Evolutionary conservation across 371 early-diverging fungal genomes (phyloP).

Genomic region (Haplosporangium sp.): DNA sequence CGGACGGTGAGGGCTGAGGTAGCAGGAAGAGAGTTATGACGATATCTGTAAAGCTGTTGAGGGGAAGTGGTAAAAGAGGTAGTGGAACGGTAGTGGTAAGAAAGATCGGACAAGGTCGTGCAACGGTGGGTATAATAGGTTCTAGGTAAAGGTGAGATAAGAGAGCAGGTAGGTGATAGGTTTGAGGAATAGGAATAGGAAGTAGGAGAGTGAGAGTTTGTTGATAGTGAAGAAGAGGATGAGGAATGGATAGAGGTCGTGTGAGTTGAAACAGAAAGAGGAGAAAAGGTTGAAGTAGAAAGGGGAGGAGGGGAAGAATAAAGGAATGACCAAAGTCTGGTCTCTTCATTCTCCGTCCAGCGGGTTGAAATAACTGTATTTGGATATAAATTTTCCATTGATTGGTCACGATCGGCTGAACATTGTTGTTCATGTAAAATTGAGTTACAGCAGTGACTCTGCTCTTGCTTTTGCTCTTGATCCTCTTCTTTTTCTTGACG

Average conservation of each 20-base stretch:
- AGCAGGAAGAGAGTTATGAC: not conserved
- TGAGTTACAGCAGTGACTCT: too few relatives aligned
- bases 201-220: not conserved
- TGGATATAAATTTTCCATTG: not conserved
- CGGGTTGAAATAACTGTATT: not conserved
- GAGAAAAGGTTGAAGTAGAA: not conserved
- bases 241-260: not conserved
- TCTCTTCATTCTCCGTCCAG: not conserved
- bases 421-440: not conserved
- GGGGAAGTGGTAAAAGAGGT: conserved; percentile 5
- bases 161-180: not conserved
- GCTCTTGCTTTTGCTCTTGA: too few relatives aligned
- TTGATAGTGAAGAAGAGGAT: not conserved
- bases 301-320: not conserved
- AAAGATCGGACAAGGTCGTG: not conserved
- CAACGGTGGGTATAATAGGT: not conserved
- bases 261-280: conserved; percentile 3
- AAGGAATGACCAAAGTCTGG: not conserved
- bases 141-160: not conserved
- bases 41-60: not conserved
- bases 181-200: not conserved
- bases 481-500: too few relatives aligned
- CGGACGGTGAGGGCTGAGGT: not conserved
- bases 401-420: not conserved
- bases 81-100: conserved; percentile 2